Conservation (phyloP, 257 asterid species). For the Orobanche coerulescens region DNA sequence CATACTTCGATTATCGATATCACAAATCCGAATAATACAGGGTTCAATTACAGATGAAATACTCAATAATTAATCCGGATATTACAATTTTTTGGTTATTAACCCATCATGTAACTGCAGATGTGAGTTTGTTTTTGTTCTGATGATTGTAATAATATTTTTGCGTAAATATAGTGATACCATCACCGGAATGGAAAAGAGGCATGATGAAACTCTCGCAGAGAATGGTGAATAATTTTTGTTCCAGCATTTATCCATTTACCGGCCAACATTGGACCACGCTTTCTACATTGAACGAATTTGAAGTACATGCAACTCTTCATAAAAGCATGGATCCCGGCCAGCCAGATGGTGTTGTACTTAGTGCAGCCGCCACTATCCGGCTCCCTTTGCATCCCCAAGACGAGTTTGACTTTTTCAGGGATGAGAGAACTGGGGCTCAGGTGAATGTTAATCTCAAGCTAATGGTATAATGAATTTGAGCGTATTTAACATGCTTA, state of each 20-base stretch:
- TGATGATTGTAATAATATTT: not conserved
- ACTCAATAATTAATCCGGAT: too few species aligned
- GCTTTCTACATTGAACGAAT: constrained; percentile 51
- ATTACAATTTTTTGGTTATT: too few species aligned
- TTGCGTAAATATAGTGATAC: constrained; percentile 40
- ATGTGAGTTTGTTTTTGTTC: not conserved
- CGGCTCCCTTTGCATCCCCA: constrained; percentile 79
- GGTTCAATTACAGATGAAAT: too few species aligned
- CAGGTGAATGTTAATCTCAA: constrained; percentile 51
- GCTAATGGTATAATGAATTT: too few species aligned
- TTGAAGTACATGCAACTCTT: constrained; percentile 75
- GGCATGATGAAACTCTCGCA: constrained; percentile 94
- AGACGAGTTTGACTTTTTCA: constrained; percentile 60
- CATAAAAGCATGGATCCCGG: constrained; percentile 76
- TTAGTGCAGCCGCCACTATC: constrained; percentile 87
- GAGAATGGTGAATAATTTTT: constrained; percentile 84
- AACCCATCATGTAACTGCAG: not conserved
- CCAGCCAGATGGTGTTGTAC: constrained; percentile 75
- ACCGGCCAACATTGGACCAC: constrained; percentile 89
- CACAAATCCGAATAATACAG: too few species aligned
- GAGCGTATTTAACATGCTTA: not conserved
- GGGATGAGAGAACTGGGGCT: too few species aligned
- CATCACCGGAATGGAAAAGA: constrained; percentile 73
- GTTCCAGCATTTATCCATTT: constrained; percentile 68
- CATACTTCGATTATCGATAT: too few species aligned